Evolutionary conservation across 1,284 basidiomycete species (phyloP).

Genomic region (Puccinia coronata): DNA sequence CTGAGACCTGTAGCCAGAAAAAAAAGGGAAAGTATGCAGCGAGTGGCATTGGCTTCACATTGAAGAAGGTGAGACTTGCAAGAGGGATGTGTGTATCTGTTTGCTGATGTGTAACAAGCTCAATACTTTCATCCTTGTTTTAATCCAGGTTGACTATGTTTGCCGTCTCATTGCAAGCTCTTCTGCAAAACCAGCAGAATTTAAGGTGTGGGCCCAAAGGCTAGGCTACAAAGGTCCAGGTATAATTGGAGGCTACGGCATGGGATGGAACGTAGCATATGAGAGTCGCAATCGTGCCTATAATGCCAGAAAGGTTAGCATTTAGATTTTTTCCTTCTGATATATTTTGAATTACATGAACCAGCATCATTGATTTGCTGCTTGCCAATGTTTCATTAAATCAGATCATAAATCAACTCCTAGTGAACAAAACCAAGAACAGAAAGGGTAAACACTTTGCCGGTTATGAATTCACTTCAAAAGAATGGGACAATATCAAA

Average conservation of each 20-base stretch:
- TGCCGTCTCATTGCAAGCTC: not conserved
- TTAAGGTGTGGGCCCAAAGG: not conserved
- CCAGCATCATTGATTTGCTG: too few species aligned
- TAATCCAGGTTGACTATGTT: not conserved
- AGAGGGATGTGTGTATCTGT: not conserved
- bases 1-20: not conserved
- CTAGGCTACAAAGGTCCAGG: conserved; percentile 2
- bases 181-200: not conserved
- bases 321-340: too few species aligned
- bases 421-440: too few species aligned
- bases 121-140: not conserved
- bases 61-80: too few species aligned
- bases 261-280: conserved; percentile 5
- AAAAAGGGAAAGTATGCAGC: not conserved
- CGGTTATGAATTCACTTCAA: not conserved
- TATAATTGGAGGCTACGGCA: conserved; percentile 10
- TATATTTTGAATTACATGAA: not conserved
- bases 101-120: too few species aligned
- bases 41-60: too few species aligned
- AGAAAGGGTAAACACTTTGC: not conserved
- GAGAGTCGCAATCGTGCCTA: not conserved
- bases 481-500: too few species aligned
- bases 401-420: not conserved
- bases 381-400: too few species aligned
- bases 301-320: not conserved